Percentiles rank a stretch among this genome's conserved stretches.
Evolutionary conservation across 2,329 filamentous ascomycete genomes (phyloP).

Genomic region (Hirsutella rhossiliensis): DNA sequence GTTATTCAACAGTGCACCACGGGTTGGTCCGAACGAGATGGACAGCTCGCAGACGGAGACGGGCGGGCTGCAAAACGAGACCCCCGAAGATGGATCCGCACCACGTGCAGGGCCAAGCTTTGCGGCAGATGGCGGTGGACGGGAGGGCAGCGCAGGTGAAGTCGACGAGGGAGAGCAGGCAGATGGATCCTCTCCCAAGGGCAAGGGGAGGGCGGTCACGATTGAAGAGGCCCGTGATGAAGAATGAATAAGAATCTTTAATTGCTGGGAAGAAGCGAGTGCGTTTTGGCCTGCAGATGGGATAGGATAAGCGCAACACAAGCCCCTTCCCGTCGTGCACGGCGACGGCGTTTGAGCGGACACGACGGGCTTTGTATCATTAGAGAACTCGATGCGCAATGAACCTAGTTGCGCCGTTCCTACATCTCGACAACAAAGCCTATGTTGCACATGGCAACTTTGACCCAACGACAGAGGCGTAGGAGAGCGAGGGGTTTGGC

Average conservation of each 20-base stretch:
- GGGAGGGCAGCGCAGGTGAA: background rate
- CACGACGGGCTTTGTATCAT: no score
- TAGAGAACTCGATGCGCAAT: no score
- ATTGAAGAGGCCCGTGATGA: conserved; percentile 31
- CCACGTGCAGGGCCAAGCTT: background rate
- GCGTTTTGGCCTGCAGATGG: no score
- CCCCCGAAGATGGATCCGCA: conserved; percentile 4
- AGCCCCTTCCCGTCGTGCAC: background rate
- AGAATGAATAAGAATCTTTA: background rate
- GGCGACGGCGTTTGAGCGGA: no score
- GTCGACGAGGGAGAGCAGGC: background rate
- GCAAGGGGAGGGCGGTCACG: conserved; percentile 32
- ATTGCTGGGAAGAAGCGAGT: no score
- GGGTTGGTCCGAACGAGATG: conserved; percentile 11
- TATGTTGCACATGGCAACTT: no score
- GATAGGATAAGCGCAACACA: background rate
- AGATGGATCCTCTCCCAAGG: conserved; percentile 15
- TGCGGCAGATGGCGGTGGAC: background rate
- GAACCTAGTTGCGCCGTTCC: no score
- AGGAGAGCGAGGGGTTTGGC: no score
- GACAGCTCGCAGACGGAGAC: conserved; percentile 3
- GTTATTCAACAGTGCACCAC: conserved; percentile 26
- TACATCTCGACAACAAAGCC: no score
- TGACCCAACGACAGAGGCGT: no score
- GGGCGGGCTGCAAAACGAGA: conserved; percentile 2